Evolutionary conservation across 139 green algal genomes (phyloP).

Genomic region (Micromonas pusilla): DNA sequence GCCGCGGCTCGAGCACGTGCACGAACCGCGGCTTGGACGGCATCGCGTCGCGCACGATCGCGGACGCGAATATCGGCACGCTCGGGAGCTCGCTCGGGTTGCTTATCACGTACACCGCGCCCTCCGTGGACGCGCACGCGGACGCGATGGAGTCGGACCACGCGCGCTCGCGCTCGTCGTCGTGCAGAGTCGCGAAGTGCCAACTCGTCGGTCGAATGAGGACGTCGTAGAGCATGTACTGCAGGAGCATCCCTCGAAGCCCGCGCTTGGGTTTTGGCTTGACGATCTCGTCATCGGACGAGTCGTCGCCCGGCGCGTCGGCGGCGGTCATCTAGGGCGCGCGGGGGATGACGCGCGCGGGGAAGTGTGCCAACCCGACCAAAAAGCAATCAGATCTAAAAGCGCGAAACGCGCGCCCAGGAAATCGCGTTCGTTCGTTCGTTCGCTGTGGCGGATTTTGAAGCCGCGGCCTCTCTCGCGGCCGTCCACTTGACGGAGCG

Average conservation of each 20-base stretch:
- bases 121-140: background rate
- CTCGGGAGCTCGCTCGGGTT: background rate
- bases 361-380: too few relatives aligned
- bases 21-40: background rate
- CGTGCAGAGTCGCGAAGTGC: background rate
- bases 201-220: background rate
- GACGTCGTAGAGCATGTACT: conserved; percentile 14
- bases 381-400: too few relatives aligned
- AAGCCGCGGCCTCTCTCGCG: too few relatives aligned
- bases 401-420: too few relatives aligned
- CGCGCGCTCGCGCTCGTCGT: background rate
- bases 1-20: background rate
- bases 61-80: background rate
- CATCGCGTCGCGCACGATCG: background rate
- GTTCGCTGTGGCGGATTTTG: too few relatives aligned
- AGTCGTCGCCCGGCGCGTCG: background rate
- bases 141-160: background rate
- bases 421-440: too few relatives aligned
- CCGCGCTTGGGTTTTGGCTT: background rate
- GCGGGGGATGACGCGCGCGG: too few relatives aligned
- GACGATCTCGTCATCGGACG: background rate
- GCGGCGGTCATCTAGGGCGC: too few relatives aligned
- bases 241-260: background rate
- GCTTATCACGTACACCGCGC: background rate
- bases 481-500: too few relatives aligned